Percentiles rank a stretch among this genome's conserved stretches.
phyloP scores from a whole-genome alignment of 2,329 filamentous ascomycete genomes.

The Fusarium xyrophilum region DNA sequence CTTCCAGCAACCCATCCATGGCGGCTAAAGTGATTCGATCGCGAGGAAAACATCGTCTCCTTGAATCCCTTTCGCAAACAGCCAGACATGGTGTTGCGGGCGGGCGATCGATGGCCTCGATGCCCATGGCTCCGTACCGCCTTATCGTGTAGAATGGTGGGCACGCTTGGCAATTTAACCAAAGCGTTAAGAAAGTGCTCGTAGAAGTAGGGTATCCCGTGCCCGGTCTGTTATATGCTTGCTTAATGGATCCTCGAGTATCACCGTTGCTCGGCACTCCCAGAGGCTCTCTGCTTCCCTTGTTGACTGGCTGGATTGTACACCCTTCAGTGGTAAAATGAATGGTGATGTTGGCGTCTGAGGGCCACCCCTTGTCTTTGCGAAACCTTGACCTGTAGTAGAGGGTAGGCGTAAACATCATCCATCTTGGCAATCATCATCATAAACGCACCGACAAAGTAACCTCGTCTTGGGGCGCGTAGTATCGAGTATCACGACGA shows the following conservation, averaged over 20 bases:
- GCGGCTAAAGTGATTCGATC: neutral
- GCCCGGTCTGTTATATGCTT: neutral
- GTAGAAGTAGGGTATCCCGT: constrained; percentile 14
- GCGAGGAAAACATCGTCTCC: neutral
- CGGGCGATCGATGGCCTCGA: neutral
- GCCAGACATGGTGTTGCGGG: no score
- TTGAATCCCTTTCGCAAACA: neutral
- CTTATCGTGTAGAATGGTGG: neutral
- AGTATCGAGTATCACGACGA: neutral
- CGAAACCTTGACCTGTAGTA: neutral
- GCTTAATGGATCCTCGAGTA: neutral
- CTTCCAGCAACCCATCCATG: neutral
- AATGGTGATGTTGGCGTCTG: neutral
- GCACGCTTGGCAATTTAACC: neutral
- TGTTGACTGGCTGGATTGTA: neutral
- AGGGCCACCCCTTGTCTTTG: no score
- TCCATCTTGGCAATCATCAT: constrained; percentile 23
- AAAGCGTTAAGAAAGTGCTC: constrained; percentile 15
- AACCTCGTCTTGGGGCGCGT: constrained; percentile 6
- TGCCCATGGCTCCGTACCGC: neutral
- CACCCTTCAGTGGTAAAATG: constrained; percentile 3
- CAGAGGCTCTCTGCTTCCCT: constrained; percentile 26
- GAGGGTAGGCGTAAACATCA: neutral
- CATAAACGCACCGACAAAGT: constrained; percentile 11
- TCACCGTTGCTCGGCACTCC: constrained; percentile 10